Base-by-base conservation (phyloP, 2,329 filamentous ascomycete species). In the Apiospora aurea region DNA sequence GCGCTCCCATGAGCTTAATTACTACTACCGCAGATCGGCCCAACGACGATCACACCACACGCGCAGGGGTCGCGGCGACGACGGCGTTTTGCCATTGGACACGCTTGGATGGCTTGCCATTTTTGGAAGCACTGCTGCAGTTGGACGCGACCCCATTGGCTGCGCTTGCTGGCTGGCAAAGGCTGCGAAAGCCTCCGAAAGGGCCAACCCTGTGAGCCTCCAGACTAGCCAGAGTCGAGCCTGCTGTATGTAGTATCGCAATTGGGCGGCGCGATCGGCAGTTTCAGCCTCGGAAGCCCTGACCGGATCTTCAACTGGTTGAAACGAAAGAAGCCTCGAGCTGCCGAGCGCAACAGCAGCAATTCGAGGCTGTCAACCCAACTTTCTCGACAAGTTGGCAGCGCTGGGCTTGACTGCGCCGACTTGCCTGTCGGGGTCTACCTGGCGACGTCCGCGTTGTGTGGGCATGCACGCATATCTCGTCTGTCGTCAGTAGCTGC, bases 1-100 rank as follows among this genome's bases (percentile, higher is more conserved):
- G 46, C 57, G 5, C 57, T 64, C 57, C 21, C 57, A 64, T 64
- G 57, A 64, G 57, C 57, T 64, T 64, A 64, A 64, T 64, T 64
- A n/a, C 21, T 64, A 41, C 34, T 64, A 10, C 34, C 34, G 57
- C 57, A 38, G 57, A 64, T 64, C 57, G 57, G 34, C 57, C 57
- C 34, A 21, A 21, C 57, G 57, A 38, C 57, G 29, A 64, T 64
- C 57, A 64, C 57, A 34, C 57, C 29, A 64, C 57, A 10, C 46
- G 7, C 10, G 34, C 57, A 64, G 34, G 57, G 57, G 57, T 21
- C 14, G 53, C 14, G 7, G 21, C 18, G 14, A 57, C 53, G 13
- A 29, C 53, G 26, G 10, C 53, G 26, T 61, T 61, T 38, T 61
- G 53, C 53, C 5, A 61, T 61, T 61, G 53, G 53, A n/a, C 53